Evolutionary conservation across 2,329 filamentous ascomycete genomes (phyloP), one percentile per base, ranked within the genome.

Genomic region (Aotearoamyces nothofagi): DNA sequence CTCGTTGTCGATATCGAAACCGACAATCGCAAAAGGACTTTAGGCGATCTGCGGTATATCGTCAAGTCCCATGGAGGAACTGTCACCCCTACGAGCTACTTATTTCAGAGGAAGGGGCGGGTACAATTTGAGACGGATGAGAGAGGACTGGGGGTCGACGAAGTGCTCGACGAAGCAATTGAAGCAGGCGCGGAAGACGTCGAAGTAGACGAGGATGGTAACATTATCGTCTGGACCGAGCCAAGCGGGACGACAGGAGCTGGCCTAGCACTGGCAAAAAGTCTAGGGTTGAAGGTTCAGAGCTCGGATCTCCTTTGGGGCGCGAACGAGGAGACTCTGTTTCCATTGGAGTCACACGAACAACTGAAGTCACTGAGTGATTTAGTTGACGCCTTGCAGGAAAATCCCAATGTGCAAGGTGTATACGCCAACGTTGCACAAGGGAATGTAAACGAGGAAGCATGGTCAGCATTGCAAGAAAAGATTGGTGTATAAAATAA

Each of bases 1-100:
- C 60, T 87, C 5, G 74, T 96, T 8, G 68, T 93, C 46, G 84
- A 94, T 43, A 73, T 78, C 43, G 78, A 90, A 52, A 87, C 83
- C 4, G 86, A 93, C 44, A 83, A 71, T 51, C 84, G 79, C 51
- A 61, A 64, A 22, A 71, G 81, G 17, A 70, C 75, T 5, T 52
- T 92, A 26, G 69, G 78, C 43, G 80, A 92, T 30, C 53, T 96
- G 28, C 70, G 79, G 30, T 45, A 62, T 27, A 55, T 78, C 3
- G 63, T 92, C 31, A 92, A 84, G 50, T 70, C 74, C 34, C 57
- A 63, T 28, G 77, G 76, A 11, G 90, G 78, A 4, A 69, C 62
- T 2, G 57, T 71, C 2, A 78, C 80, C 5, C 71, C 84, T 1
- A 83, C 81, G 9, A 71, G 69, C 5, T 96, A 87, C 54, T 65